phyloP scores from a whole-genome alignment of 2,329 filamentous ascomycete species.

The Colletotrichum cereale region DNA sequence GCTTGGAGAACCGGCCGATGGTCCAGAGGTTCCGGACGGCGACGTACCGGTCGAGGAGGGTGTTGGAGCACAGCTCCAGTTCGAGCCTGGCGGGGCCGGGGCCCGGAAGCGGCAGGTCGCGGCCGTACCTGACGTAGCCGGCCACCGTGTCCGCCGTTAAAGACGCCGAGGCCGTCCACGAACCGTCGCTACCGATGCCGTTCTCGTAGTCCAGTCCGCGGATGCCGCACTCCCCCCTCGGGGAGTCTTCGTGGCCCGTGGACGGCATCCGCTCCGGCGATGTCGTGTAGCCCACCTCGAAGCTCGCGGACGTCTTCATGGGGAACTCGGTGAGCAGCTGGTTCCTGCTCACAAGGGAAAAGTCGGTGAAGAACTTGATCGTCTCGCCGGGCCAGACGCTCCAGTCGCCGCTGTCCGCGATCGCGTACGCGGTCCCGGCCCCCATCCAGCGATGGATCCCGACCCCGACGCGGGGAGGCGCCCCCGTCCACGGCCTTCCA shows the following conservation, averaged over 20 bases:
- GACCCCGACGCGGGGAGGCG: constrained; percentile 47
- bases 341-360: constrained; percentile 48
- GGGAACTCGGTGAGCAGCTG: constrained; percentile 49
- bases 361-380: constrained; percentile 50
- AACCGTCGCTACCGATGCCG: constrained; percentile 43
- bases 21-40: constrained; percentile 59
- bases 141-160: constrained; percentile 48
- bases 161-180: constrained; percentile 57
- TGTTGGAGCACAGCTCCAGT: constrained; percentile 56
- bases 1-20: constrained; percentile 55
- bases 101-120: constrained; percentile 48
- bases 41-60: constrained; percentile 52
- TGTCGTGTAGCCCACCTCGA: constrained; percentile 57
- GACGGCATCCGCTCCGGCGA: constrained; percentile 49
- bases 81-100: constrained; percentile 52
- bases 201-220: constrained; percentile 53
- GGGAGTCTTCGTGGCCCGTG: constrained; percentile 48
- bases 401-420: constrained; percentile 59
- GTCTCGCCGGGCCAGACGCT: constrained; percentile 45
- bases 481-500: constrained; percentile 37
- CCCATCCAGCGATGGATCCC: constrained; percentile 51
- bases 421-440: constrained; percentile 52
- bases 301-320: constrained; percentile 49
- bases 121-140: constrained; percentile 53
- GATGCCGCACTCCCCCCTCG: constrained; percentile 50